Evolutionary conservation across 306 rosid species (phyloP).

Genomic region (Quercus gilva): DNA sequence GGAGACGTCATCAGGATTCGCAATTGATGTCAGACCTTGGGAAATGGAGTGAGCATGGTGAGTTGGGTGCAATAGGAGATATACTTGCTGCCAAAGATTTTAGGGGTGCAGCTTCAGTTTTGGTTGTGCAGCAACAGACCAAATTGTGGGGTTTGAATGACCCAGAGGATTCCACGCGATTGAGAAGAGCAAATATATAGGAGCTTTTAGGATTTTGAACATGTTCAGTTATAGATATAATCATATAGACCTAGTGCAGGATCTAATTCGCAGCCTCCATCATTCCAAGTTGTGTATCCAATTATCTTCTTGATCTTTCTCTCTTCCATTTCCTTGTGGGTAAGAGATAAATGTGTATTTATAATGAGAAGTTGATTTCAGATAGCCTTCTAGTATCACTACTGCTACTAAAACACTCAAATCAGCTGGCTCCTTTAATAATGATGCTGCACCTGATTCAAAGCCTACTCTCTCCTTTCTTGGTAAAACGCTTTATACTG

Average conservation of each 20-base stretch:
- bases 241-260: background rate
- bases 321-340: background rate
- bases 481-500: background rate
- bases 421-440: background rate
- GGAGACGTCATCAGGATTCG: constrained; percentile 55
- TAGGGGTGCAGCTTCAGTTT: constrained; percentile 37
- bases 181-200: constrained; percentile 38
- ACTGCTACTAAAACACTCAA: background rate
- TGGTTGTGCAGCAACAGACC: constrained; percentile 73
- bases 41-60: constrained; percentile 43
- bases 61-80: constrained; percentile 59
- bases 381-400: background rate
- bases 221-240: background rate
- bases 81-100: constrained; percentile 43
- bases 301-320: background rate
- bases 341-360: background rate
- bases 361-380: background rate
- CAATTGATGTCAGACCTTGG: constrained; percentile 41
- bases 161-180: constrained; percentile 47
- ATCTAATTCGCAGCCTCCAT: background rate
- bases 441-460: background rate
- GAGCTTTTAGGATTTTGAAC: background rate
- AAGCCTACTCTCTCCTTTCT: background rate
- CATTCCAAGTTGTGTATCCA: background rate
- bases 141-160: constrained; percentile 60